Conservation (phyloP, 1,284 basidiomycete species). For the Malassezia equina region DNA sequence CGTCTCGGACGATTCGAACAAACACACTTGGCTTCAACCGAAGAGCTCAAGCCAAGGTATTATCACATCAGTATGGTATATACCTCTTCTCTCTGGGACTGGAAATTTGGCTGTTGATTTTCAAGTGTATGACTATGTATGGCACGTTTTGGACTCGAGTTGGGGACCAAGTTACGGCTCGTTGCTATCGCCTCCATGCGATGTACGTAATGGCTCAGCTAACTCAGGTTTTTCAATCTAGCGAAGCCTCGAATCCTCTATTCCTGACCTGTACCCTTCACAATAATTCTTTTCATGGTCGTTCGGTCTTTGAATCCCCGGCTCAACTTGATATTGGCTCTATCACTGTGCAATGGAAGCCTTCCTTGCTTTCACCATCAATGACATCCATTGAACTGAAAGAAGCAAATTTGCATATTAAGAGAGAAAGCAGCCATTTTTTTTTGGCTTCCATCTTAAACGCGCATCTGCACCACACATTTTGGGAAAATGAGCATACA, state of each 20-base stretch:
- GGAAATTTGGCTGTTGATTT: not conserved
- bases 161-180: not conserved
- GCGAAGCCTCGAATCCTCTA: not conserved
- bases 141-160: conserved; percentile 49
- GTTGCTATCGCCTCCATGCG: not conserved
- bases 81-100: not conserved
- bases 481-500: conserved; percentile 50
- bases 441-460: not conserved
- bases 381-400: not conserved
- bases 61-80: not conserved
- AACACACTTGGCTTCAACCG: not conserved
- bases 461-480: not conserved
- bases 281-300: not conserved
- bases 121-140: not conserved
- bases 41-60: not conserved
- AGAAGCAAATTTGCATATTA: not conserved
- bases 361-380: not conserved
- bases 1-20: not conserved
- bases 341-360: not conserved
- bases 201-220: not conserved
- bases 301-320: not conserved
- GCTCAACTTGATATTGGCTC: not conserved
- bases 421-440: not conserved
- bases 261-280: not conserved
- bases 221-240: not conserved